phyloP scores from a whole-genome alignment of 768 basidiomycete species.

The Mycena latifolia region DNA sequence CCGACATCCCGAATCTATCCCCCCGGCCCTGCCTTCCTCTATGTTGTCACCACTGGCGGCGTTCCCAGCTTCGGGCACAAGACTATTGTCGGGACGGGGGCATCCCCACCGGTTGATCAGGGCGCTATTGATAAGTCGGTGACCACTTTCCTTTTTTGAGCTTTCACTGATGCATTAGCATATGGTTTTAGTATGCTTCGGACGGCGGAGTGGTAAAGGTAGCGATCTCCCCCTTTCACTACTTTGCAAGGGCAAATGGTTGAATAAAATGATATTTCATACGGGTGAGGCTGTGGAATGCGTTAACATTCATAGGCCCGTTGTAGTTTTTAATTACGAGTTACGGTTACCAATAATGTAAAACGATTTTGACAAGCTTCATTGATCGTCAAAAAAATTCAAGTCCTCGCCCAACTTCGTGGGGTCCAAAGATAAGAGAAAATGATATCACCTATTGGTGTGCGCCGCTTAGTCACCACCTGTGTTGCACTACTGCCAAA shows the following conservation, averaged over 20 bases:
- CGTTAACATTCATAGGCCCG: no score
- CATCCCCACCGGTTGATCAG: constrained; percentile 26
- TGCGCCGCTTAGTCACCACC: no score
- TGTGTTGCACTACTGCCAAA: no score
- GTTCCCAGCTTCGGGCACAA: constrained; percentile 27
- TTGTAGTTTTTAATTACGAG: no score
- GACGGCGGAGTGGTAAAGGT: constrained; percentile 14
- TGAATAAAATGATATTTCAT: constrained; percentile 7
- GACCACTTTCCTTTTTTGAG: neutral
- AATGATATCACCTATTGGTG: no score
- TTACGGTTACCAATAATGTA: no score
- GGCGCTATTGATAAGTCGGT: constrained; percentile 30
- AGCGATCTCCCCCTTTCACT: constrained; percentile 8
- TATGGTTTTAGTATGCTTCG: constrained; percentile 19
- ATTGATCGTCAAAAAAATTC: no score
- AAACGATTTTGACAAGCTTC: no score
- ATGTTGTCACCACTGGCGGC: constrained; percentile 25
- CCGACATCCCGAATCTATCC: constrained; percentile 29
- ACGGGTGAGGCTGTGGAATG: no score
- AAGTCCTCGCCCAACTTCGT: no score
- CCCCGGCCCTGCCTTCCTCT: constrained; percentile 31
- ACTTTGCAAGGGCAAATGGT: constrained; percentile 1
- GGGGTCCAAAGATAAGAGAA: no score
- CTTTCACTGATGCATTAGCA: constrained; percentile 16
- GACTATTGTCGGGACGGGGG: constrained; percentile 29